A percentile compares a stretch with the other conserved stretches of the same genome.
Evolutionary conservation across 192 early-diverging fungal genomes (phyloP).

Genomic region (Podila epigama): DNA sequence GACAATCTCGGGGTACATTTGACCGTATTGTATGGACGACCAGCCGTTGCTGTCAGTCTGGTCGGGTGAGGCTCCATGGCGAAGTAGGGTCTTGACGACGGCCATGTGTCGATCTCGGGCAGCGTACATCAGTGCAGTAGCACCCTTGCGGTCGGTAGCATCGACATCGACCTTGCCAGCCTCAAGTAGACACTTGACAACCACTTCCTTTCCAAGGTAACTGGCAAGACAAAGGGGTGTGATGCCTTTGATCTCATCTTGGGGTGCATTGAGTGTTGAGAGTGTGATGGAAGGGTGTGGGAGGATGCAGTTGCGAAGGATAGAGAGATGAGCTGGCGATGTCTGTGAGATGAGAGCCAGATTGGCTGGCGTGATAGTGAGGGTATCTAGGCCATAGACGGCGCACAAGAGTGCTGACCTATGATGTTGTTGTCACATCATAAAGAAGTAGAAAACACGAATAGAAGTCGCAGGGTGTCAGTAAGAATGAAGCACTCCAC

Average conservation of each 20-base stretch:
- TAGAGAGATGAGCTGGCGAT: constrained; percentile 57
- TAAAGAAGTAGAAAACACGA: background rate
- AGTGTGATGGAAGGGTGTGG: constrained; percentile 56
- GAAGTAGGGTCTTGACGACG: constrained; percentile 60
- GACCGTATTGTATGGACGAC: constrained; percentile 70
- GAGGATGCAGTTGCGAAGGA: constrained; percentile 58
- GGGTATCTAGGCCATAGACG: constrained; percentile 66
- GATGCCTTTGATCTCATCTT: constrained; percentile 68
- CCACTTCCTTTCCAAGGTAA: constrained; percentile 68
- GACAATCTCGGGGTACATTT: constrained; percentile 64
- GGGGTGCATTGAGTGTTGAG: constrained; percentile 62
- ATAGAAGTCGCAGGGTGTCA: background rate
- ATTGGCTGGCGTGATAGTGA: constrained; percentile 63
- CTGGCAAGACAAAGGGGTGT: constrained; percentile 73
- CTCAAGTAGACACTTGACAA: constrained; percentile 64
- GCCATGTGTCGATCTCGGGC: constrained; percentile 68
- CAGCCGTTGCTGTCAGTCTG: constrained; percentile 70
- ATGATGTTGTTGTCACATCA: background rate
- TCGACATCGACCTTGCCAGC: constrained; percentile 69
- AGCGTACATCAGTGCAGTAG: constrained; percentile 76
- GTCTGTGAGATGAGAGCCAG: constrained; percentile 61
- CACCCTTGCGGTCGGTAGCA: constrained; percentile 66
- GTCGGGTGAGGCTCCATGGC: constrained; percentile 59
- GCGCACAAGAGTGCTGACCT: constrained; percentile 70
- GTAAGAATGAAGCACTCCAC: background rate